These are phyloP conservation scores for Arachis stenosperma DNA, from an alignment of 306 rosid species.

Conservation along the genomic window DNA sequence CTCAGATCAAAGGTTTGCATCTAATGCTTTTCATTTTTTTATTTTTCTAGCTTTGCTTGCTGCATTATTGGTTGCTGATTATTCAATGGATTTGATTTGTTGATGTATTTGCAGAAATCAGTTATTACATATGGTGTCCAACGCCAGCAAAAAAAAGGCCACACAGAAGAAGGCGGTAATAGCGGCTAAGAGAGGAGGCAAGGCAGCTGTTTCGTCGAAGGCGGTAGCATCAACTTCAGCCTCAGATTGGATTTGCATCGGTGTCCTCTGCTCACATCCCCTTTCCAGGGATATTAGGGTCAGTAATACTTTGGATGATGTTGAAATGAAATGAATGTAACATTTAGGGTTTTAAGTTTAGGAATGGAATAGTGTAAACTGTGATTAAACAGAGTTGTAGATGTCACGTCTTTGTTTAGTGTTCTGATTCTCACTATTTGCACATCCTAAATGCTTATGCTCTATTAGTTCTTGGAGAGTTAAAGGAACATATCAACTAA, in stretches of 20 bases:
- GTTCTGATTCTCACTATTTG: not conserved
- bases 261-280: conserved; percentile 37
- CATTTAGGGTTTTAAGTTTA: not conserved
- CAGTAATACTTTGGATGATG: conserved; percentile 28
- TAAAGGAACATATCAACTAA: not conserved
- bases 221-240: conserved; percentile 61
- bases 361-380: not conserved
- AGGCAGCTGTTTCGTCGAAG: conserved; percentile 58
- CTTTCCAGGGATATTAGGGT: conserved; percentile 95
- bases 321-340: not conserved
- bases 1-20: conserved; percentile 27
- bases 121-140: no score
- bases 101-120: no score
- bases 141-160: no score
- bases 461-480: not conserved
- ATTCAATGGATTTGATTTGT: no score
- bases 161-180: conserved; percentile 72
- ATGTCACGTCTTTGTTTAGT: not conserved
- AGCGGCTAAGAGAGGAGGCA: conserved; percentile 94
- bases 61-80: not conserved
- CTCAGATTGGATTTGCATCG: conserved; percentile 98
- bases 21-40: not conserved
- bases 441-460: no score
- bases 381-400: not conserved
- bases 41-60: not conserved